These are phyloP conservation scores for Camellia sinensis DNA, from an alignment of 148 eudicot genomes.

Conservation along the genomic window DNA sequence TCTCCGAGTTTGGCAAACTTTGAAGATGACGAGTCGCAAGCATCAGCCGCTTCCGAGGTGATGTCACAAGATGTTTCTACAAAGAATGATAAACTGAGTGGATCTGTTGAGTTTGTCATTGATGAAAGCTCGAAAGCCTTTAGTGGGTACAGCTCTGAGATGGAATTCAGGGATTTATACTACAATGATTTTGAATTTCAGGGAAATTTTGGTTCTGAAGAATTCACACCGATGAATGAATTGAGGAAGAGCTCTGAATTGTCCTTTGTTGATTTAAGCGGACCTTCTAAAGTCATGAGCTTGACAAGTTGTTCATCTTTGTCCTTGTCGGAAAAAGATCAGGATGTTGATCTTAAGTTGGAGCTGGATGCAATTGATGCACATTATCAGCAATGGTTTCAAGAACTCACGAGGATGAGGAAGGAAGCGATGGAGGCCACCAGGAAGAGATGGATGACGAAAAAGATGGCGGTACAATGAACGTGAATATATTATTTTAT, in stretches of 20 bases:
- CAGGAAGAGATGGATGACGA: constrained; percentile 61
- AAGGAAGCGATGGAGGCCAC: constrained; percentile 58
- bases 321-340: constrained; percentile 33
- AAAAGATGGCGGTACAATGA: constrained; percentile 35
- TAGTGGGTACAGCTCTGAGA: constrained; percentile 32
- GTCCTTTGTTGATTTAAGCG: constrained; percentile 24
- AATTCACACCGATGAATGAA: constrained; percentile 20
- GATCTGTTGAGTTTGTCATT: constrained; percentile 17
- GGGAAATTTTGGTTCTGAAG: constrained; percentile 6
- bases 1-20: constrained; percentile 22
- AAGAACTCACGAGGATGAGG: constrained; percentile 52
- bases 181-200: neutral
- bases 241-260: constrained; percentile 28
- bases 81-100: constrained; percentile 16
- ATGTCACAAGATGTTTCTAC: constrained; percentile 24
- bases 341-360: constrained; percentile 39
- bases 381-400: constrained; percentile 55
- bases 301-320: constrained; percentile 44
- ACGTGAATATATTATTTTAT: no score
- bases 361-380: constrained; percentile 64
- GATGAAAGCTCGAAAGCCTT: constrained; percentile 28
- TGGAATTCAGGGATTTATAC: constrained; percentile 29
- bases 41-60: constrained; percentile 32
- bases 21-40: constrained; percentile 34
- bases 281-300: constrained; percentile 31